Base-by-base conservation (phyloP, 1,139 yeast species). In the Geotrichum bryndzae region DNA sequence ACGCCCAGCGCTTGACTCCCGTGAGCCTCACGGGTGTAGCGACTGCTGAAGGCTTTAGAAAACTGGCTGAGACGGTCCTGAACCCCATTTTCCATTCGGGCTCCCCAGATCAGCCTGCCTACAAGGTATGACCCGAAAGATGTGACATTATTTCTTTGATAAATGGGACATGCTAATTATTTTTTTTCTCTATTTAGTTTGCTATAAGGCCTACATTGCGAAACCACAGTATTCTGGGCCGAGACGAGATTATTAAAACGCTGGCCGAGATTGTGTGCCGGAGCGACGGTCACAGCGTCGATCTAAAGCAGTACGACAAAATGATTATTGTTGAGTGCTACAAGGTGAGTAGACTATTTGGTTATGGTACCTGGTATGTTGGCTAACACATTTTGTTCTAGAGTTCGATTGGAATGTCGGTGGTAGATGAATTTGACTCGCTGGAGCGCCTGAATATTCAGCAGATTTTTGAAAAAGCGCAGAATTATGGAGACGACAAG, bases 291-390 rank as follows among this genome's bases (percentile, higher is more conserved):
- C 96, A 90, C 71, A 77, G 78, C 45, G 96, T 94, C 11, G 96
- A 91, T 71, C 80, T 94, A 73, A 90, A 90, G 68, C 77, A 85
- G 23, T 90, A 85, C 70, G 96, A 91, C 63, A 86, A 86, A 69
- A 77, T 94, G 68, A 84, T 94, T 58, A 72, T 94, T 63, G 88
- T 94, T 1, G 97, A 91, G 72, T 89, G 97, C 70, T 94, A 86
- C 76, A 92, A 91, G 67, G 69, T 68, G 27, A 53, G 60, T 51
- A 23, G 3, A 1, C 35, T 45, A 33, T 51, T 22, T 6, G 13
- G 25, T 27, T 57, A 22, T 13, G 5, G 15, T 3, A 11, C 59
- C 3, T 25, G 11, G 15, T 10, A 25, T 33, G 10, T 5, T 15
- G 27, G 18, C 51, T 54, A 53, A 58, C 54, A 27, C 27, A 6